Base-by-base conservation (phyloP, 2,329 filamentous ascomycete genomes). In the Alternaria consortialis region DNA sequence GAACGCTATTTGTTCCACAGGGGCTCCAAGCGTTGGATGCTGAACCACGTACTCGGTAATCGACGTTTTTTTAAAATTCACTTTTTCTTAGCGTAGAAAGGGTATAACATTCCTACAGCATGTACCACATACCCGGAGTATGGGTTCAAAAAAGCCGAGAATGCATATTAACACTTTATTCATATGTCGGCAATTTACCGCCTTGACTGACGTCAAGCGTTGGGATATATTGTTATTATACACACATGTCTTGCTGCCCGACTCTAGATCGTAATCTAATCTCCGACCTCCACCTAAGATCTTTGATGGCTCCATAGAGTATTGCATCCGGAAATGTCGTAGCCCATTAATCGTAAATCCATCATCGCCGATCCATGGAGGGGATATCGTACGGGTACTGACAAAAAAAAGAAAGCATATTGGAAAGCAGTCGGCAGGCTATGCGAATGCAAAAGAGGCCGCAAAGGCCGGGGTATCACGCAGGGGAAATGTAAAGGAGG, bases 381-480 rank as follows among this genome's bases (percentile, higher is more conserved):
- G 64, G 58, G 57, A 69, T 74, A 70, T 74, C 65, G 60, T 59
- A 12, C 20, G 20, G 12, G 61, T 47, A 61, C 48, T 29, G 32
- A 50, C 17, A 27, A 44, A 56, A 64, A 60, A 58, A 39, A 51
- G 48, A 34, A 44, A 53, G 48, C 56, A 53, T 32, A 52, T 61
- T 43, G 55, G 61, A 67, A 67, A 52, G 55, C 34, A 57, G 60
- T 56, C 60, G 58, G 63, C 60, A 70, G 46, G 62, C 66, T 60
- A 71, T 70, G 68, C 61, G 65, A 60, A 65, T 64, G 53, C 58
- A 64, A 66, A 67, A 60, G 44, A 56, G 67, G 66, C 67, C 63
- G 40, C 53, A 29, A 58, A 58, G 64, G 65, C 66, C 57, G 61
- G 75, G 76, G 75, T 79, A 79, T 79, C 75, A 77, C 63, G 60